phyloP scores from a whole-genome alignment of 108 stramenopile genomes.

The Chaetoceros tenuissimus region DNA sequence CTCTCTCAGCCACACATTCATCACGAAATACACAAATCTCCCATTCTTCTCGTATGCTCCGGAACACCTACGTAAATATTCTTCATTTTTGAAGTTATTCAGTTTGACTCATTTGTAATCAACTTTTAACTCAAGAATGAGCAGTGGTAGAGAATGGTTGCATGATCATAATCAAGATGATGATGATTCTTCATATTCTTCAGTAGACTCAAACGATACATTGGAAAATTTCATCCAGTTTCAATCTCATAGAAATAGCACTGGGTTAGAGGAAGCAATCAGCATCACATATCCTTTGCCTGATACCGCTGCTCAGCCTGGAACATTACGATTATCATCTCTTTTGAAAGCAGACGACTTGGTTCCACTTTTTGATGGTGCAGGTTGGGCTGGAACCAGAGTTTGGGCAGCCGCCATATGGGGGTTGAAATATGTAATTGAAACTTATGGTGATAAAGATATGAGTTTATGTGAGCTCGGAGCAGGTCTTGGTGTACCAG shows the following conservation, averaged over 20 bases:
- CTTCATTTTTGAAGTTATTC: too few relatives aligned
- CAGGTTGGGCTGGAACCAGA: constrained; percentile 81
- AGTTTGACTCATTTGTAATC: too few relatives aligned
- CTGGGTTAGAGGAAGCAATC: constrained; percentile 6
- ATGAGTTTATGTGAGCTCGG: constrained; percentile 63
- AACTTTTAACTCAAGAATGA: too few relatives aligned
- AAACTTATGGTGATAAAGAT: constrained; percentile 5
- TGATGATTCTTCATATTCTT: neutral
- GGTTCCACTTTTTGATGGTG: constrained; percentile 75
- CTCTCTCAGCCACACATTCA: too few relatives aligned
- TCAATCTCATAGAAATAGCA: constrained; percentile 1
- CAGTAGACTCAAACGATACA: neutral
- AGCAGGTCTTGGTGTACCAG: constrained; percentile 77
- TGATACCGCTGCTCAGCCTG: neutral
- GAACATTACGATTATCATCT: constrained; percentile 42
- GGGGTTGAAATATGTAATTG: constrained; percentile 48
- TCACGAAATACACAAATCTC: too few relatives aligned
- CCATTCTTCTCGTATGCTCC: too few relatives aligned
- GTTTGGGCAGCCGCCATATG: constrained; percentile 75
- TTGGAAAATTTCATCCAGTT: constrained; percentile 2
- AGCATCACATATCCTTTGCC: neutral
- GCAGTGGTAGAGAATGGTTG: neutral
- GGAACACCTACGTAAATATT: too few relatives aligned
- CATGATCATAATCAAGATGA: neutral
- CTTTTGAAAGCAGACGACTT: constrained; percentile 44